phyloP scores from a whole-genome alignment of 129 eudicot genomes.

The Dittrichia graveolens region DNA sequence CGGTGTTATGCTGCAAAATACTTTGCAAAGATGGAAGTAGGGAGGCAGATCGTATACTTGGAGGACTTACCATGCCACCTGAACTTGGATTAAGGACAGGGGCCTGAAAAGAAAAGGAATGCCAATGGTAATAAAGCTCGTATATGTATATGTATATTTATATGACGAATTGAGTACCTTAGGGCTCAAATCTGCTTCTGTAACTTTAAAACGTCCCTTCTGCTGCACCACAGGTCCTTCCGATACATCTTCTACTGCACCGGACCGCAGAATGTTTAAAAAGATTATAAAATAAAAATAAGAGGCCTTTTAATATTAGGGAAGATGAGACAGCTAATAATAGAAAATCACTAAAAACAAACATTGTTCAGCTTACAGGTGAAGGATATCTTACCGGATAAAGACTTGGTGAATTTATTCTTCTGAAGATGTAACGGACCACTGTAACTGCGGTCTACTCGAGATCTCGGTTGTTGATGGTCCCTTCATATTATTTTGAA shows the following conservation, averaged over 20 bases:
- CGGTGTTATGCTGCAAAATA: slow-evolving; percentile 70
- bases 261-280: slow-evolving; percentile 3
- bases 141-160: too few species aligned
- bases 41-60: slow-evolving; percentile 53
- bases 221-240: slow-evolving; percentile 69
- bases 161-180: slow-evolving; percentile 26
- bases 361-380: not conserved
- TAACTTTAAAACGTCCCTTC: slow-evolving; percentile 88
- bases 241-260: slow-evolving; percentile 66
- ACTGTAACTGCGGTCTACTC: slow-evolving; percentile 62
- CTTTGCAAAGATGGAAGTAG: slow-evolving; percentile 75
- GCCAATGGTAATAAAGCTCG: slow-evolving; percentile 31
- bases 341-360: not conserved
- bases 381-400: slow-evolving; percentile 45
- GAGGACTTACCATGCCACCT: slow-evolving; percentile 44
- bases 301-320: not conserved
- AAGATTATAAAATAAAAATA: not conserved
- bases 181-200: slow-evolving; percentile 58
- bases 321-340: not conserved
- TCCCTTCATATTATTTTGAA: slow-evolving; percentile 54
- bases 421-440: slow-evolving; percentile 78
- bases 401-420: slow-evolving; percentile 42
- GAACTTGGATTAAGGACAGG: slow-evolving; percentile 36
- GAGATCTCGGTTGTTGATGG: slow-evolving; percentile 45
- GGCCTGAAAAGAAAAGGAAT: slow-evolving; percentile 44